A percentile compares a stretch with the other conserved stretches of the same genome.
Conservation (phyloP, 768 basidiomycete species). For the Termitomyces sp. region DNA sequence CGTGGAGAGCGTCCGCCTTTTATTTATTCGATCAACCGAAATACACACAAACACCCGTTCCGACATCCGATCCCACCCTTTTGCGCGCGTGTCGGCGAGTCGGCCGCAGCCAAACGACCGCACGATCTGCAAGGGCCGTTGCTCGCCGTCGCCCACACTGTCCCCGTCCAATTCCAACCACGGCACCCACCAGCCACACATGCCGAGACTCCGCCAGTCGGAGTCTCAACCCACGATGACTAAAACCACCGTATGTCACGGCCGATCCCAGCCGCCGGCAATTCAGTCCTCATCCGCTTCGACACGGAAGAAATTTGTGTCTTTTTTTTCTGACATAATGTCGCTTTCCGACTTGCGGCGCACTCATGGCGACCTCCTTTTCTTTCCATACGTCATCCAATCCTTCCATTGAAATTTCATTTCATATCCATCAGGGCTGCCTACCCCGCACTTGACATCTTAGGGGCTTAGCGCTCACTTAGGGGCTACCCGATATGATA, state of each 20-base stretch:
- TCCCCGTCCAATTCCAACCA: no score
- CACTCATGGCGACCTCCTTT: no score
- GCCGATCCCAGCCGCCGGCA: constrained; percentile 3
- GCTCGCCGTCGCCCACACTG: not conserved
- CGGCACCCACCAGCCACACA: not conserved
- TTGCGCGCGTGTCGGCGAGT: no score
- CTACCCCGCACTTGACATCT: no score
- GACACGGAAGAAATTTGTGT: not conserved
- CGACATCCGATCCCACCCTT: not conserved
- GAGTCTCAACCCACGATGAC: not conserved
- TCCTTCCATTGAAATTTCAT: no score
- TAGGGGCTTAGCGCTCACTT: no score
- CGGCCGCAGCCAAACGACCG: not conserved
- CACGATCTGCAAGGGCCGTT: not conserved
- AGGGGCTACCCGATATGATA: no score
- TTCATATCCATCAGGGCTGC: no score
- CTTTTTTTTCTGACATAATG: no score
- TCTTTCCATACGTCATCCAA: no score
- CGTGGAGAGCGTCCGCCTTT: constrained; percentile 19
- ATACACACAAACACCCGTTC: constrained; percentile 21
- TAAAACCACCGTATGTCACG: not conserved
- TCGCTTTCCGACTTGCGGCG: no score
- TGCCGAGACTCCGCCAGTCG: not conserved
- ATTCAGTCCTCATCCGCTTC: constrained; percentile 1
- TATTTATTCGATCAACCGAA: constrained; percentile 23